phyloP scores from a whole-genome alignment of 306 rosid genomes.

The Corylus heterophylla region DNA sequence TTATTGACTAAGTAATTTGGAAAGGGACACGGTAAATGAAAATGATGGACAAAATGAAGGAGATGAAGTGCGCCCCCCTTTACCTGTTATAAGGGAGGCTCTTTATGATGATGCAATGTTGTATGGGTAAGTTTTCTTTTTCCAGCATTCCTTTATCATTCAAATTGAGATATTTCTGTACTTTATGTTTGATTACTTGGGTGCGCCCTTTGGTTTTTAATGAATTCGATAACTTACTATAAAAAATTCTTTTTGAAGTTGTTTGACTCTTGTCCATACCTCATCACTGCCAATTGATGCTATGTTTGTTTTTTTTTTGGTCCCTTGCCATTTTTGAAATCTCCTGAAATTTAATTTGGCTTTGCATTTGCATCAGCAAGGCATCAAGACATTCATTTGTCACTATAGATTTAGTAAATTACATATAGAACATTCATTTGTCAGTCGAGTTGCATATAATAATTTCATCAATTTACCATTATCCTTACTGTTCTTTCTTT shows the following conservation, averaged over 20 bases:
- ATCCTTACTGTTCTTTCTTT: neutral
- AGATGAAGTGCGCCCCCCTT: slow-evolving; percentile 91
- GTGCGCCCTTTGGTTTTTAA: too few relatives aligned
- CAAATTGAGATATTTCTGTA: neutral
- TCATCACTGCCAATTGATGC: neutral
- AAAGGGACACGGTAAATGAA: slow-evolving; percentile 40
- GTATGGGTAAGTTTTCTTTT: slow-evolving; percentile 56
- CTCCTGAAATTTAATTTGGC: neutral
- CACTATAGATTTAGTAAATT: neutral
- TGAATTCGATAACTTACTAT: too few relatives aligned
- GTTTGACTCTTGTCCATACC: neutral
- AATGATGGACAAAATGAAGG: slow-evolving; percentile 43
- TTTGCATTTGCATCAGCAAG: neutral
- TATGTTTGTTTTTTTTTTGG: neutral
- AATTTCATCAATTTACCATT: neutral
- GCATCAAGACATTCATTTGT: neutral
- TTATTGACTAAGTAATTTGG: slow-evolving; percentile 47
- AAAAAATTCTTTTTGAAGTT: neutral
- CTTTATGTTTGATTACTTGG: neutral
- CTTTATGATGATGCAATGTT: slow-evolving; percentile 77
- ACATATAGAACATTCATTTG: neutral
- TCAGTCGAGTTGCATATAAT: neutral
- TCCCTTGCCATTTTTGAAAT: neutral
- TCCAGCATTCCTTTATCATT: neutral
- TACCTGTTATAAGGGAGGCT: slow-evolving; percentile 91